These are phyloP conservation scores for Daldinia grandis DNA, from an alignment of 495 filamentous ascomycete species.

Conservation along the genomic window DNA sequence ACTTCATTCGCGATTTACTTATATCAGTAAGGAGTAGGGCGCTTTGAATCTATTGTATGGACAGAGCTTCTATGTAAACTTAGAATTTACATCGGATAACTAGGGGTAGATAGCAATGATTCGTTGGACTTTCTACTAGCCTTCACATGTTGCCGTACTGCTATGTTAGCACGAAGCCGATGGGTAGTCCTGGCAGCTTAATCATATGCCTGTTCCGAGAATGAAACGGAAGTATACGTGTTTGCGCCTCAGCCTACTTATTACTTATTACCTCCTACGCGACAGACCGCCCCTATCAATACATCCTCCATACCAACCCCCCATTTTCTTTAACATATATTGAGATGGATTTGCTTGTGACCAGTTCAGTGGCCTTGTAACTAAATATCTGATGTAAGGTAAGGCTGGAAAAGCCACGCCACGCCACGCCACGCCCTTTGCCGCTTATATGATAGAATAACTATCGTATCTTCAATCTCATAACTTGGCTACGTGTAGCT, in stretches of 20 bases:
- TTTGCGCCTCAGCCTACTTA: background rate
- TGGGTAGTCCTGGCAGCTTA: background rate
- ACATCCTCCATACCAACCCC: background rate
- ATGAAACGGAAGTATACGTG: background rate
- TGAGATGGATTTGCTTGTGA: background rate
- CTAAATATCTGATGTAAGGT: background rate
- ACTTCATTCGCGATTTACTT: background rate
- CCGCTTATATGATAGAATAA: background rate
- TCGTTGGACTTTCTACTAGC: background rate
- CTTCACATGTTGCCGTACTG: background rate
- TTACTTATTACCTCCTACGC: background rate
- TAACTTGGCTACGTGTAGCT: background rate
- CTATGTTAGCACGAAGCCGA: background rate
- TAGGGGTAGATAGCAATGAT: background rate
- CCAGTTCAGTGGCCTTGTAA: background rate
- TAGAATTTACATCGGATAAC: too few relatives aligned
- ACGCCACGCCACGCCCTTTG: slow-evolving; percentile 5
- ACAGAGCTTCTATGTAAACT: background rate
- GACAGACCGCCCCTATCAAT: background rate
- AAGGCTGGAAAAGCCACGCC: background rate
- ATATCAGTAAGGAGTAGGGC: too few relatives aligned
- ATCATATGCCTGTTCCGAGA: background rate
- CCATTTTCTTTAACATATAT: background rate
- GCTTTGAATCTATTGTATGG: background rate
- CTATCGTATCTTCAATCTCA: background rate